These are phyloP conservation scores for Brasenia schreberi DNA, from an alignment of 164 flowering plant genomes.

Conservation along the genomic window DNA sequence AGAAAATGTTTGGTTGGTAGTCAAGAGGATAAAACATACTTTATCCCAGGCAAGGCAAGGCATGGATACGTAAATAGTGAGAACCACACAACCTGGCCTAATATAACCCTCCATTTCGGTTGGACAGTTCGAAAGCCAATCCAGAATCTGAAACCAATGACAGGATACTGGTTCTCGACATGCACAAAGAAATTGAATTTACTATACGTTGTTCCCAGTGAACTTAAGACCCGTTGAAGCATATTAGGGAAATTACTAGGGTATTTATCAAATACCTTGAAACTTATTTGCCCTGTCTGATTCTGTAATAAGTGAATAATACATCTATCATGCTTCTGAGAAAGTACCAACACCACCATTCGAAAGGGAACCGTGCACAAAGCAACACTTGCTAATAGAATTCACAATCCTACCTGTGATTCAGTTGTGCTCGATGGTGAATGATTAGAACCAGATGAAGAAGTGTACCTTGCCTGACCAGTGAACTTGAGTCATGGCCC, in stretches of 20 bases:
- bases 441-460: slow-evolving; percentile 76
- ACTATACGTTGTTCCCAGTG: too few species aligned
- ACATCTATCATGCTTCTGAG: too few species aligned
- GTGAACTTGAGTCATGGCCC: not conserved
- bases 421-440: slow-evolving; percentile 79
- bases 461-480: slow-evolving; percentile 40
- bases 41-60: slow-evolving; percentile 1
- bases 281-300: slow-evolving; percentile 68
- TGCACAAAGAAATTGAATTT: too few species aligned
- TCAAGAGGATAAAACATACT: not conserved
- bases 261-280: slow-evolving; percentile 86
- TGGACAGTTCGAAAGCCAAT: slow-evolving; percentile 63
- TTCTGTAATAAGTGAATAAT: slow-evolving; percentile 22
- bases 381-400: not conserved
- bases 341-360: slow-evolving; percentile 1
- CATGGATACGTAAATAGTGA: slow-evolving; percentile 6
- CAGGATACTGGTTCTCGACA: too few species aligned
- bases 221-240: too few species aligned
- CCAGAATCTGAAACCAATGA: slow-evolving; percentile 49
- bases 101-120: slow-evolving; percentile 75
- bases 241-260: slow-evolving; percentile 78
- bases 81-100: slow-evolving; percentile 58
- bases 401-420: slow-evolving; percentile 38
- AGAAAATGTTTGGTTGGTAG: too few species aligned
- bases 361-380: not conserved